Percentiles rank a stretch among this genome's conserved stretches.
phyloP scores from a whole-genome alignment of 345 rosid species.

The Streptanthus diversifolius region DNA sequence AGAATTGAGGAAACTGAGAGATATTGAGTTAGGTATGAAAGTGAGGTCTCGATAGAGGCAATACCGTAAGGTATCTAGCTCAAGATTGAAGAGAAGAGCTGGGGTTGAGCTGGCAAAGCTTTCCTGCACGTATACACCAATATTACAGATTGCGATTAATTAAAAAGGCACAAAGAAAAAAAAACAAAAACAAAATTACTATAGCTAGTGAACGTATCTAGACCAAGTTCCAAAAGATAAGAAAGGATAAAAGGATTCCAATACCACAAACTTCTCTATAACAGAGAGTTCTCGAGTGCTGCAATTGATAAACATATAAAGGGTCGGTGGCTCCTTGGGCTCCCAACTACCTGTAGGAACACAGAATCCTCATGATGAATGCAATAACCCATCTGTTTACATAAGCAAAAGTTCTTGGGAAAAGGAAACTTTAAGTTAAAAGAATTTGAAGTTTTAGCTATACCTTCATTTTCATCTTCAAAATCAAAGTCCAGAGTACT shows the following conservation, averaged over 20 bases:
- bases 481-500: conserved; percentile 92
- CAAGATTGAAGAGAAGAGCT: conserved; percentile 83
- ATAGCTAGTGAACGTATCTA: conserved; percentile 9
- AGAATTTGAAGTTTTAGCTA: background rate
- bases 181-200: background rate
- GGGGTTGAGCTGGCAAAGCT: conserved; percentile 76
- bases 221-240: conserved; percentile 16
- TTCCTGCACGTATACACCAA: conserved; percentile 54
- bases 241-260: conserved; percentile 16
- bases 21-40: conserved; percentile 9
- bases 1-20: conserved; percentile 20
- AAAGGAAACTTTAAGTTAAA: background rate
- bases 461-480: conserved; percentile 90
- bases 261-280: conserved; percentile 94
- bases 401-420: background rate
- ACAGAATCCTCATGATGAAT: conserved; percentile 1
- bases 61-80: conserved; percentile 92
- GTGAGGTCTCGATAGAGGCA: conserved; percentile 12
- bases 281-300: conserved; percentile 84
- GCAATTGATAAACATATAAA: conserved; percentile 75
- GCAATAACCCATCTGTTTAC: background rate
- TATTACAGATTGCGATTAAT: background rate
- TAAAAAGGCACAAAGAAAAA: background rate
- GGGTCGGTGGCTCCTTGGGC: conserved; percentile 71
- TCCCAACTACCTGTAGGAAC: conserved; percentile 70